Base-by-base conservation (phyloP, 805 yeast species). In the Candida cerambycidarum region DNA sequence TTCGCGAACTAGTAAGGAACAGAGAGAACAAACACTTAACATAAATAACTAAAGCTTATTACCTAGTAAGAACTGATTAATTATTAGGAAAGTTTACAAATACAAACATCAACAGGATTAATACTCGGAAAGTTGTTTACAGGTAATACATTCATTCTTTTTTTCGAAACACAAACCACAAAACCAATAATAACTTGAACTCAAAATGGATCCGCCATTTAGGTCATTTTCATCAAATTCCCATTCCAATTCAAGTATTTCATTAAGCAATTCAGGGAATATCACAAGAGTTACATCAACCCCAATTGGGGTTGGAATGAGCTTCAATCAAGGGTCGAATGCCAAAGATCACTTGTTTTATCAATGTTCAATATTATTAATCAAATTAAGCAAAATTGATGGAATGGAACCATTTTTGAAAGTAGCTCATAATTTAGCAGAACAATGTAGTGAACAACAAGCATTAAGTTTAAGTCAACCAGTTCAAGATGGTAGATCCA, bases 391-490 rank as follows among this genome's bases (percentile, higher is more conserved):
- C 41, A 63, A 68, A 31, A 74, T 85, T 16, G 80, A 85, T 0
- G 89, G 83, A 14, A 73, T 89, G 74, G 76, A 74, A 28, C 84
- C 89, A 30, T 85, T 80, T 59, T 57, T 86, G 45, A 75, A 76
- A 41, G 65, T 79, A 28, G 90, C 92, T 2, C 76, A 75, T 58
- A 68, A 76, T 10, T 71, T 81, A 11, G 85, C 89, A 5, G 90
- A 85, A 56, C 78, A 75, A 25, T 66, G 80, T 38, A 78, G 86
- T 35, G 92, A 85, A 56, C 83, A 82, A 52, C 93, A 85, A 63
- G 86, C 89, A 0, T 62, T 73, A 48, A 65, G 71, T 2, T 57
- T 73, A 28, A 63, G 74, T 21, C 78, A 73, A 49, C 71, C 62
- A 46, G 50, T 63, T 44, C 70, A 59, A 42, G 62, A 61, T 45